Base-by-base conservation (phyloP, 345 rosid species). In the Kandelia obovata region DNA sequence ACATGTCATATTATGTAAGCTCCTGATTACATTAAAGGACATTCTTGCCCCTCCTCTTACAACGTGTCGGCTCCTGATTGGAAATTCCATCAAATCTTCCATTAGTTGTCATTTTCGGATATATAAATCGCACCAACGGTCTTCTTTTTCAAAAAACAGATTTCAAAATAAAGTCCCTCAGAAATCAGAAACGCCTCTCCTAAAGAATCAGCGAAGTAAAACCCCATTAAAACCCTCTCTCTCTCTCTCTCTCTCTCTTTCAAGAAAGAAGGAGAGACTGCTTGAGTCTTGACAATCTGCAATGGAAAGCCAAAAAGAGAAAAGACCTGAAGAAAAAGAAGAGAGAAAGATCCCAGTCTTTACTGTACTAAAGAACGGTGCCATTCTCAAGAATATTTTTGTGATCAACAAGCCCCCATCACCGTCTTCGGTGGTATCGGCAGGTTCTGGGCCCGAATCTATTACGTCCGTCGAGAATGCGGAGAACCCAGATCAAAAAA, bases 341-440 rank as follows among this genome's bases (percentile, higher is more conserved):
- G 89, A 79, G 73, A 81, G 73, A 60, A 81, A 73, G 82, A 86
- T 95, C 25, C 99, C 98, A 0, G 91, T 95, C 19, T 85, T 92
- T 75, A 87, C 89, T 1, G 97, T 91, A 5, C 71, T 84, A 13
- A 91, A 90, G 80, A 89, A 87, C 80, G 90, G 92, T 20, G 80
- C 89, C 17, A 83, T 91, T 72, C 90, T 94, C 81, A 87, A 91
- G 85, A 89, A 94, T 84, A 87, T 94, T 39, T 91, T 87, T 80
- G 80, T 94, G 76, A 75, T 89, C 81, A 79, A 73, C 84, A 72
- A 78, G 20, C 76, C 80, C 16, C 83, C 70, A 7, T 32, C 66
- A 21, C 43, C 69, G 7, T 16, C 69, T 5, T 10, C 74, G 35
- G 26, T 62, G 10, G 34, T 10, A 17, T 21, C 73, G 7, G 32